Evolutionary conservation across 805 yeast genomes (phyloP), one percentile per base, ranked within the genome.

Genomic region (Candida endomychidarum): DNA sequence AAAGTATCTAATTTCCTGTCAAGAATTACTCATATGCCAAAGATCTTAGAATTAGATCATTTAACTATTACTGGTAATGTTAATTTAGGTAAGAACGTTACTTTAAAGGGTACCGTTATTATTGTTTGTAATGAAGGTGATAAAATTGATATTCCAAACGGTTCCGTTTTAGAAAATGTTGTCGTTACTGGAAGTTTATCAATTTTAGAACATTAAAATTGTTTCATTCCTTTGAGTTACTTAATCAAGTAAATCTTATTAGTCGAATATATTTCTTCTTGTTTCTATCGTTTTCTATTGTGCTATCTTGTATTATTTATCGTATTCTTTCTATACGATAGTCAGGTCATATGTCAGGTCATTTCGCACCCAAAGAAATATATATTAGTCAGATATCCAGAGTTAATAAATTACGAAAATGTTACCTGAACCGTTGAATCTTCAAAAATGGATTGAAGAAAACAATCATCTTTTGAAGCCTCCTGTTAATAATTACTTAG

Each of bases 11-110:
- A 83, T 51, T 93, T 93, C 77, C 93, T 83, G 66, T 66, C 77
- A 47, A 85, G 97, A 71, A 83, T 93, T 50, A 81, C 96, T 27
- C 95, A 90, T 60, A 93, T 93, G 81, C 99, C 99, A 54, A 86
- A 81, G 72, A 89, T 93, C 53, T 79, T 93, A 57, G 99, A 93
- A 71, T 80, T 93, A 58, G 99, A 93, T 65, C 99, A 93, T 66
- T 80, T 93, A 57, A 93, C 98, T 37, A 90, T 93, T 50, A 93
- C 98, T 40, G 99, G 99, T 67, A 91, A 93, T 60, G 99, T 93
- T 32, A 78, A 68, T 56, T 75, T 93, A 52, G 99, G 99, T 58
- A 86, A 85, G 63, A 81, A 80, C 55, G 95, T 93, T 49, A 83
- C 86, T 37, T 78, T 93, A 60, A 93, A 86, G 75, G 99, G 99